Evolutionary conservation across 192 early-diverging fungal species (phyloP).

Genomic region (Coemansia interrupta): DNA sequence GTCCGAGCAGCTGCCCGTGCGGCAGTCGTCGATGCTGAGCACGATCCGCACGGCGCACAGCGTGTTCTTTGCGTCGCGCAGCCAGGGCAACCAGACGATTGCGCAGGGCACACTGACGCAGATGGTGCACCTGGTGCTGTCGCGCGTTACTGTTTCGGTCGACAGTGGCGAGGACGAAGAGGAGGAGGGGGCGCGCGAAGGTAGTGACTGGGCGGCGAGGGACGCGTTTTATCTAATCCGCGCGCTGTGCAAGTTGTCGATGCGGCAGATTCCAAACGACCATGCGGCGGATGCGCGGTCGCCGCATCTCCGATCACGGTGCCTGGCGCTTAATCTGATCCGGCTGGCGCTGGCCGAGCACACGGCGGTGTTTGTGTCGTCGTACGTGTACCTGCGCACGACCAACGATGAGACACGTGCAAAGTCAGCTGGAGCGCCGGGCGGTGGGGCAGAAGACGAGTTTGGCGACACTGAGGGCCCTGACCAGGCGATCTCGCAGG

Average conservation of each 20-base stretch:
- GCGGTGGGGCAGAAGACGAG: conserved; percentile 23
- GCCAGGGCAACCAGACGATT: conserved; percentile 73
- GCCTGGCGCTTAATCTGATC: conserved; percentile 79
- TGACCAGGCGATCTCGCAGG: conserved; percentile 26
- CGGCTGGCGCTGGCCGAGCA: conserved; percentile 71
- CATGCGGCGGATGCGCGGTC: conserved; percentile 71
- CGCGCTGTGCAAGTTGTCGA: conserved; percentile 83
- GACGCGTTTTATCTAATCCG: conserved; percentile 85
- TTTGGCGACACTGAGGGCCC: conserved; percentile 45
- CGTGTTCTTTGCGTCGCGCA: conserved; percentile 78
- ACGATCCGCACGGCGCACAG: conserved; percentile 83
- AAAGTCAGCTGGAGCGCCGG: not conserved
- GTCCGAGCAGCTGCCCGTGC: conserved; percentile 61
- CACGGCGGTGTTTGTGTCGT: conserved; percentile 66
- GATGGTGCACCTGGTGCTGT: conserved; percentile 81
- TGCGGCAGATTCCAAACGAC: conserved; percentile 71
- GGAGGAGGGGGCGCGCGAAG: not conserved
- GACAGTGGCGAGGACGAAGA: conserved; percentile 12
- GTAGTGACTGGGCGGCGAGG: conserved; percentile 39
- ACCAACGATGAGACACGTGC: not conserved
- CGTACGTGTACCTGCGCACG: conserved; percentile 50
- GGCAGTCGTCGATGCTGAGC: conserved; percentile 71
- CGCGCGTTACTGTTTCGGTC: conserved; percentile 53
- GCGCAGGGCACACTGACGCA: conserved; percentile 86
- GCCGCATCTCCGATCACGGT: conserved; percentile 77